Evolutionary conservation across 768 basidiomycete genomes (phyloP).

Genomic region (Favolaschia claudopus): DNA sequence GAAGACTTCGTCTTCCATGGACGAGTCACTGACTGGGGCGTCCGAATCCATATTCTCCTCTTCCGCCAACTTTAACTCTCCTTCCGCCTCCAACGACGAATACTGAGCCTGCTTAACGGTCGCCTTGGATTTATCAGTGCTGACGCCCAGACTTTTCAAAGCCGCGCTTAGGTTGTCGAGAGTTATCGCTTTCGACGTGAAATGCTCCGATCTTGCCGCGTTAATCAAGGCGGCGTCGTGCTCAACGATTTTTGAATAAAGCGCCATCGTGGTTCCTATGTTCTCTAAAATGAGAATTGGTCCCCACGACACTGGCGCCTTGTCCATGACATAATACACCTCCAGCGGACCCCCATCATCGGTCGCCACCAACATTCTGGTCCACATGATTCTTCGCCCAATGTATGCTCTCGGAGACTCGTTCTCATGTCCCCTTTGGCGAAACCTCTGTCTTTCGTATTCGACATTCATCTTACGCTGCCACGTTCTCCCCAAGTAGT

Average conservation of each 20-base stretch:
- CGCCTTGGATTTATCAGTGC: not conserved
- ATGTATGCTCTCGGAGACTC: not conserved
- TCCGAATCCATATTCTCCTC: too few relatives aligned
- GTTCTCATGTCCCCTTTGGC: not conserved
- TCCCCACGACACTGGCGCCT: not conserved
- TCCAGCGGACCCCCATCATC: not conserved
- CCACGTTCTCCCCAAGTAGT: not conserved
- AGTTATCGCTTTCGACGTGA: not conserved
- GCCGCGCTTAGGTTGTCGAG: not conserved
- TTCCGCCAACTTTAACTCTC: not conserved
- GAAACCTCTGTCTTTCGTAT: not conserved
- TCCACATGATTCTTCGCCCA: not conserved
- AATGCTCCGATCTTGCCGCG: not conserved
- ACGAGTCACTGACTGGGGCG: too few relatives aligned
- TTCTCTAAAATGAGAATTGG: too few relatives aligned
- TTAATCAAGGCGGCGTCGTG: not conserved
- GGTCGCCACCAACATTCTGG: not conserved
- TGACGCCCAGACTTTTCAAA: not conserved
- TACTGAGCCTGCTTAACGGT: not conserved
- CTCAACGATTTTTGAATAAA: not conserved
- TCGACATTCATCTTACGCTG: too few relatives aligned
- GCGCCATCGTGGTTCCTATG: not conserved
- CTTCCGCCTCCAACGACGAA: too few relatives aligned
- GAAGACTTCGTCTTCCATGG: not conserved
- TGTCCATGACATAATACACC: constrained; percentile 1